Conservation (phyloP, 106 monocot genomes). For the Dendrobium chrysotoxum region DNA sequence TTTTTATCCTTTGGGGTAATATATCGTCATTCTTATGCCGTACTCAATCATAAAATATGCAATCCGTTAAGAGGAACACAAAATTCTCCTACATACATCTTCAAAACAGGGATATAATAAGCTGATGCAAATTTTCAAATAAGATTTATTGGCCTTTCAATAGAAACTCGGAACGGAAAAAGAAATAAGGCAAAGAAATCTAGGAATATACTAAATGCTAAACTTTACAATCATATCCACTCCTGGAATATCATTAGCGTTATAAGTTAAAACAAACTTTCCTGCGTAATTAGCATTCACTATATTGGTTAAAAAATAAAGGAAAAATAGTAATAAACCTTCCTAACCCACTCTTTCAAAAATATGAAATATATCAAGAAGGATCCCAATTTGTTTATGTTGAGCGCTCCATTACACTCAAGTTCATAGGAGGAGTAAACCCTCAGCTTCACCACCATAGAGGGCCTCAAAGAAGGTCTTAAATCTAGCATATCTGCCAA, state of each 20-base stretch:
- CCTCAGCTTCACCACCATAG: neutral
- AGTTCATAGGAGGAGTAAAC: neutral
- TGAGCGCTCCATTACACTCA: neutral
- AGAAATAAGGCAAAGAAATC: no score
- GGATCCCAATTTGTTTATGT: neutral
- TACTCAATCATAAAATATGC: no score
- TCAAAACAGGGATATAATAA: neutral
- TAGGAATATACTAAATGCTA: neutral
- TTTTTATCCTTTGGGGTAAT: no score
- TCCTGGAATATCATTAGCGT: neutral
- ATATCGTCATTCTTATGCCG: no score
- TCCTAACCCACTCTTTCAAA: neutral
- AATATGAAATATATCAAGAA: neutral
- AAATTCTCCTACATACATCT: no score
- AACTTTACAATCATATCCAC: neutral
- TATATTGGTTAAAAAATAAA: neutral
- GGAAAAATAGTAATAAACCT: neutral
- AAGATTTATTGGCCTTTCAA: neutral
- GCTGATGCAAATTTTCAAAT: neutral
- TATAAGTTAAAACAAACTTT: neutral
- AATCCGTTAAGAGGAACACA: no score
- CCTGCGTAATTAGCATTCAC: neutral
- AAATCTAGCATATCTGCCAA: neutral
- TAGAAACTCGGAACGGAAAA: no score
- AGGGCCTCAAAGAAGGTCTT: neutral